Conservation (phyloP, 371 early-diverging fungal genomes). For the Mortierella sp. region DNA sequence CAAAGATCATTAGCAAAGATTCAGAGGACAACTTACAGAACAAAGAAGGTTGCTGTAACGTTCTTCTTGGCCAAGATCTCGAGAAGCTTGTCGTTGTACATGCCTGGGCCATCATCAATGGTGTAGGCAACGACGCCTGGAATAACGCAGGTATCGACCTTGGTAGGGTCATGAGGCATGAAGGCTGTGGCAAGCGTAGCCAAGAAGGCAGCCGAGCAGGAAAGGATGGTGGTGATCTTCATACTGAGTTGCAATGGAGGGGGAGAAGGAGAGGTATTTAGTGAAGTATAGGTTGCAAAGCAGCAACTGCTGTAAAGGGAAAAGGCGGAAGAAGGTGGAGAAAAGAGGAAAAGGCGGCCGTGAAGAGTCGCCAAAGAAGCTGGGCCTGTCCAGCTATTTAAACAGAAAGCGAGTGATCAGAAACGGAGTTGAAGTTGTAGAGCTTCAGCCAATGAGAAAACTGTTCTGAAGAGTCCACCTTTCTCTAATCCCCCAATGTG, state of each 20-base stretch:
- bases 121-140: slow-evolving; percentile 67
- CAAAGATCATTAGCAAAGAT: neutral
- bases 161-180: slow-evolving; percentile 22
- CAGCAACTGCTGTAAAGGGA: too few relatives aligned
- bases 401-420: too few relatives aligned
- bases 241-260: slow-evolving; percentile 7
- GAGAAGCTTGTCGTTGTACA: slow-evolving; percentile 55
- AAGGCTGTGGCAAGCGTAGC: slow-evolving; percentile 31
- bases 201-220: slow-evolving; percentile 40
- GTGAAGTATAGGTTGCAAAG: too few relatives aligned
- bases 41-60: slow-evolving; percentile 69
- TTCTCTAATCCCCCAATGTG: too few relatives aligned
- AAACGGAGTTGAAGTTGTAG: too few relatives aligned
- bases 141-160: slow-evolving; percentile 52
- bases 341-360: neutral
- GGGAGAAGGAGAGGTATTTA: neutral
- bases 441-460: too few relatives aligned
- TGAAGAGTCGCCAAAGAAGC: too few relatives aligned
- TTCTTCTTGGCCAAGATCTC: slow-evolving; percentile 44
- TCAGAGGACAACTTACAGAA: slow-evolving; percentile 42
- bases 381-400: too few relatives aligned
- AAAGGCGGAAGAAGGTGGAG: neutral
- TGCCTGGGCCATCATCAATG: slow-evolving; percentile 60
- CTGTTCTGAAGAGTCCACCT: too few relatives aligned
- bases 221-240: slow-evolving; percentile 43